phyloP scores from a whole-genome alignment of 108 stramenopile species.

The Conticribra weissflogii region DNA sequence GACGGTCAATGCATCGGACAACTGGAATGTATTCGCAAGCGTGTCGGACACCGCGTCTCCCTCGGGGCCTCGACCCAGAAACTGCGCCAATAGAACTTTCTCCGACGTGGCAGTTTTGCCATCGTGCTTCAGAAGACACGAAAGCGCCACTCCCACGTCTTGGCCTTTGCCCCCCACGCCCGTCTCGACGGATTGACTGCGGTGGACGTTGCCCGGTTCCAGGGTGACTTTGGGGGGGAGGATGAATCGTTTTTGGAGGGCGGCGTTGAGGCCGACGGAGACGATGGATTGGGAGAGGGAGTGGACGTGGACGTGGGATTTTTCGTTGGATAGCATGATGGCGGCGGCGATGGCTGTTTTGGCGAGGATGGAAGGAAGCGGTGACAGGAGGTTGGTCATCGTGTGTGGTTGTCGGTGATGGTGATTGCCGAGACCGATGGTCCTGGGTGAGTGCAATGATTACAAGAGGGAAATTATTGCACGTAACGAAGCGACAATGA shows the following conservation, averaged over 20 bases:
- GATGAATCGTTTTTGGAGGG: constrained; percentile 86
- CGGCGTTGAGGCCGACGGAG: constrained; percentile 81
- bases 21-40: constrained; percentile 47
- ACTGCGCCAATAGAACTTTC: constrained; percentile 64
- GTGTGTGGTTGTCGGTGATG: not conserved
- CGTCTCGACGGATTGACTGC: constrained; percentile 53
- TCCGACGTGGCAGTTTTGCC: not conserved
- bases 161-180: constrained; percentile 91
- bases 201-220: constrained; percentile 80
- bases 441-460: too few relatives aligned
- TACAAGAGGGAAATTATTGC: too few relatives aligned
- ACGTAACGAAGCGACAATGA: too few relatives aligned
- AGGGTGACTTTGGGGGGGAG: constrained; percentile 45
- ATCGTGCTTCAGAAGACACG: constrained; percentile 44
- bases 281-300: constrained; percentile 46
- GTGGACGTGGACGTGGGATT: constrained; percentile 5
- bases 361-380: not conserved
- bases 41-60: constrained; percentile 65
- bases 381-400: not conserved
- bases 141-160: constrained; percentile 81
- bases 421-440: too few relatives aligned
- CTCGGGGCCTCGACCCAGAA: constrained; percentile 69
- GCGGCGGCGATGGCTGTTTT: not conserved
- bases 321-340: constrained; percentile 1
- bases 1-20: constrained; percentile 60